Evolutionary conservation across 2,329 filamentous ascomycete genomes (phyloP), one percentile per base, ranked within the genome.

Genomic region (Fusarium decemcellulare): DNA sequence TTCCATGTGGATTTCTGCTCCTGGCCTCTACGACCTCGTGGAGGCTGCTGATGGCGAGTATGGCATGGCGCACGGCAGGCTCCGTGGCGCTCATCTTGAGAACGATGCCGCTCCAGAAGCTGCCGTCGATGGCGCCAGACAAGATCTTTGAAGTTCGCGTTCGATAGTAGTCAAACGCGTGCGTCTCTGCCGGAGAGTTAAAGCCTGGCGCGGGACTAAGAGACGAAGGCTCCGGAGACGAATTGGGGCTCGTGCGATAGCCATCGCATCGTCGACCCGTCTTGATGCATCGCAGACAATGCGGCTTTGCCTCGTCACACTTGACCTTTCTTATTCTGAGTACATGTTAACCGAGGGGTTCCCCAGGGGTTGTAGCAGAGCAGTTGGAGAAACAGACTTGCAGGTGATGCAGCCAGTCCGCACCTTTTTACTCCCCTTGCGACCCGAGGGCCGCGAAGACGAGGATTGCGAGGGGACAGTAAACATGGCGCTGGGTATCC

Each of bases 181-280:
- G 76, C 6, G 68, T 61, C 42, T 74, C 75, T n/a, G 62, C 67
- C 3, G 60, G 36, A 2, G 63, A 68, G 14, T 64, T 59, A 60
- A 76, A 72, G 39, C 73, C 73, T 27, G 65, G 67, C 9, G 65
- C 30, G 18, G 70, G 63, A 29, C 57, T 75, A 11, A 68, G 30
- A 14, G 50, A 44, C 39, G 60, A 59, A 29, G 61, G 64, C 10
- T 68, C 64, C 8, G 70, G 69, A 2, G 66, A 70, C 11, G 69
- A 63, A 23, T 67, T 60, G 5, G 68, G 61, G 1, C 54, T 70
- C 14, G 74, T 65, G 10, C 77, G 71, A 60, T 90, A 89, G 61
- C 87, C 87, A 72, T 89, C 87, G 71, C 87, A 89, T 68, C 81
- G 84, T 55, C 87, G 82, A 12, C 87, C 86, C 4, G 87, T 88